A percentile compares a stretch with the other conserved stretches of the same genome.
Evolutionary conservation across 305 asterid species (phyloP).

Genomic region (Solanum chacoense): DNA sequence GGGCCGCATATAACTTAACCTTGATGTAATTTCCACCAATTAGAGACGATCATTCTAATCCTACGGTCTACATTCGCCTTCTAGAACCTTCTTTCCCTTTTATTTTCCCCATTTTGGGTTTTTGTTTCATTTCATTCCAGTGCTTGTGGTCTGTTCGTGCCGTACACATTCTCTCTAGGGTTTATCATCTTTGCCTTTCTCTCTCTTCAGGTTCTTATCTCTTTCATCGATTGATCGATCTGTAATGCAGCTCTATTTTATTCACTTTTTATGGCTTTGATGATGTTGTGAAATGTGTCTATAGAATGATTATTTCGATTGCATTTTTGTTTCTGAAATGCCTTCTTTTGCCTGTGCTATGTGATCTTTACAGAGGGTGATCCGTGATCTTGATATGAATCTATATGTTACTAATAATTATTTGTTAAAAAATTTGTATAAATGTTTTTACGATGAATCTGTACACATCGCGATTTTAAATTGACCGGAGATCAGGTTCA

Average conservation of each 20-base stretch:
- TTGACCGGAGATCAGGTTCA: background rate
- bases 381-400: background rate
- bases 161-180: background rate
- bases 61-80: conserved; percentile 17
- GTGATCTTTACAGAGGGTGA: background rate
- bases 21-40: background rate
- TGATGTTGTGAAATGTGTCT: background rate
- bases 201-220: background rate
- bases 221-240: background rate
- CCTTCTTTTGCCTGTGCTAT: background rate
- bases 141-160: conserved; percentile 20
- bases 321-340: background rate
- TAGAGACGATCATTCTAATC: conserved; percentile 25
- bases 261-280: background rate
- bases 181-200: background rate
- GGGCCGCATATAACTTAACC: rapidly evolving
- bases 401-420: background rate
- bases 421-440: background rate
- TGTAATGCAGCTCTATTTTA: background rate
- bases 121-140: background rate
- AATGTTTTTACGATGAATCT: background rate
- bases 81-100: conserved; percentile 30
- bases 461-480: background rate
- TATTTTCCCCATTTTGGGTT: background rate
- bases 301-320: background rate